phyloP scores from a whole-genome alignment of 805 yeast genomes.

The Suhomyces sp. region DNA sequence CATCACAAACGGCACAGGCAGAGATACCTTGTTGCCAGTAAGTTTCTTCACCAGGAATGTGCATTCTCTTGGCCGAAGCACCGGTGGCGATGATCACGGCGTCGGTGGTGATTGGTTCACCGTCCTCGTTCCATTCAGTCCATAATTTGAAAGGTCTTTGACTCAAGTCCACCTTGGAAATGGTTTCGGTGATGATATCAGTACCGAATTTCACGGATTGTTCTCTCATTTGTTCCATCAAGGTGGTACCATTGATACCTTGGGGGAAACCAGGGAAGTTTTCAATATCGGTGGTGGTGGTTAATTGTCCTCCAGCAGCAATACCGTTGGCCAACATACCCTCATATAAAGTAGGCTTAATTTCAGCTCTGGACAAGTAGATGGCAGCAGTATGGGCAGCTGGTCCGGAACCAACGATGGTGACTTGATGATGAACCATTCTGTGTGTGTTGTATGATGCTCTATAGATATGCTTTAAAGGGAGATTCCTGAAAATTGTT shows the following conservation, averaged over 20 bases:
- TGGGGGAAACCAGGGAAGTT: conserved; percentile 99
- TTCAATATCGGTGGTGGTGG: conserved; percentile 98
- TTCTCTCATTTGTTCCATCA: conserved; percentile 92
- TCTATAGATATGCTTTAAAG: neutral
- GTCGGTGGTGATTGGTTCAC: conserved; percentile 87
- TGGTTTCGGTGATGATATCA: conserved; percentile 90
- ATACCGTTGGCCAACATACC: conserved; percentile 97
- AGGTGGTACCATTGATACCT: conserved; percentile 80
- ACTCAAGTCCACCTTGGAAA: conserved; percentile 87
- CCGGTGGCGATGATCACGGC: conserved; percentile 95
- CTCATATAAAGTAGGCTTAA: conserved; percentile 89
- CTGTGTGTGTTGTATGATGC: conserved; percentile 21
- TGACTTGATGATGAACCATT: conserved; percentile 83
- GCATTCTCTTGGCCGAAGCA: conserved; percentile 94
- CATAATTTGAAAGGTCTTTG: conserved; percentile 92
- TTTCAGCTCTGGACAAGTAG: conserved; percentile 94
- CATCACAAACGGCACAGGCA: conserved; percentile 99
- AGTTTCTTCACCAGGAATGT: conserved; percentile 92
- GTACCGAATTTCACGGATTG: conserved; percentile 91
- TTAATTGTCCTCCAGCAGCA: conserved; percentile 98
- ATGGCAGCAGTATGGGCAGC: conserved; percentile 99
- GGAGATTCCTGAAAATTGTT: conserved; percentile 1
- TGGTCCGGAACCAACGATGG: conserved; percentile 95
- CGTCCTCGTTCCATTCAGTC: conserved; percentile 94
- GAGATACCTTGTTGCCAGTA: conserved; percentile 99